Conservation (phyloP, 805 yeast species). For the Cyberlindnera sargentensis region DNA sequence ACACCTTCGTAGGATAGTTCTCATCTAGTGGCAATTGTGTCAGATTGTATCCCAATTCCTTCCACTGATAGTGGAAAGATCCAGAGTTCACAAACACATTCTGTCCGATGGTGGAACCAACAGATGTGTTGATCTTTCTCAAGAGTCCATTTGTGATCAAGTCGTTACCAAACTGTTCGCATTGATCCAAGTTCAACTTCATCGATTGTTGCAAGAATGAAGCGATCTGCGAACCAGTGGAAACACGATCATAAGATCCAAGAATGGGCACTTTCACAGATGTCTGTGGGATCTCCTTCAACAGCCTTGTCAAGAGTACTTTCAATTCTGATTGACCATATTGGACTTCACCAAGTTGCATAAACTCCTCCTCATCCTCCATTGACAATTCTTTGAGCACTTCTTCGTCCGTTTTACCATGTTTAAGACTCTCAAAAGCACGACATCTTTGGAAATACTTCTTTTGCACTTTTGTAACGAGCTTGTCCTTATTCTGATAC, state of each 20-base stretch:
- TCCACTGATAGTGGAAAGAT: conserved; percentile 77
- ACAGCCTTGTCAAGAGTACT: conserved; percentile 34
- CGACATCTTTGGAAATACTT: conserved; percentile 75
- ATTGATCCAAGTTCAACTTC: conserved; percentile 40
- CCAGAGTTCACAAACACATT: conserved; percentile 69
- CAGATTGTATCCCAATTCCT: conserved; percentile 53
- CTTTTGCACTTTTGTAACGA: conserved; percentile 51
- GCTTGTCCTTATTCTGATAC: conserved; percentile 40
- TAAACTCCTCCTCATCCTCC: conserved; percentile 15
- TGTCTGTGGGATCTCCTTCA: conserved; percentile 43
- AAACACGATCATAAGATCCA: conserved; percentile 57
- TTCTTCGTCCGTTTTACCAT: conserved; percentile 40
- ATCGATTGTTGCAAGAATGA: conserved; percentile 50
- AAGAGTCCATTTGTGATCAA: conserved; percentile 54
- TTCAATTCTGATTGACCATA: conserved; percentile 35
- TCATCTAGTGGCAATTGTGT: conserved; percentile 32
- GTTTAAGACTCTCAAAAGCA: conserved; percentile 56
- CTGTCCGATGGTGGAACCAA: conserved; percentile 59
- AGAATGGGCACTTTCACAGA: conserved; percentile 60
- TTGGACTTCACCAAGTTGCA: conserved; percentile 29
- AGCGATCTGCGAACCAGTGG: conserved; percentile 54
- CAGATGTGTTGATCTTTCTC: conserved; percentile 42
- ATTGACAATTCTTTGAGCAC: conserved; percentile 22
- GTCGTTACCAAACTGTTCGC: conserved; percentile 72
- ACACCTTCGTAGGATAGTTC: conserved; percentile 15